These are phyloP conservation scores for Umbelopsis sp. DNA, from an alignment of 192 early-diverging fungal species.

Conservation along the genomic window DNA sequence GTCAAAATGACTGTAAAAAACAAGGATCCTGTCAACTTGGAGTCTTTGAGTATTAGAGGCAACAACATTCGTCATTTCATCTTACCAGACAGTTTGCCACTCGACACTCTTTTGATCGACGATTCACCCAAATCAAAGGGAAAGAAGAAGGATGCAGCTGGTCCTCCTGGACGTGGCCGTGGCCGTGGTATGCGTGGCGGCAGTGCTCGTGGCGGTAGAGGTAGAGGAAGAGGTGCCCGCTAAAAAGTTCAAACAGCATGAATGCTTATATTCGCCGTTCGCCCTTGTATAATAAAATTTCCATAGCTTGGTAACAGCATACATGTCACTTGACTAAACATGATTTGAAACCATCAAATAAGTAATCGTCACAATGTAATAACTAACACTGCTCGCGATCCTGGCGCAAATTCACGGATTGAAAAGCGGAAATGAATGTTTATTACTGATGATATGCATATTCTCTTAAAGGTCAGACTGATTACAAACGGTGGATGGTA, in stretches of 20 bases:
- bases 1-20: conserved; percentile 98
- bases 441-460: no score
- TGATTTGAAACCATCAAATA: no score
- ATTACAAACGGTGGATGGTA: no score
- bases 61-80: conserved; percentile 96
- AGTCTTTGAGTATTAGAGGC: conserved; percentile 93
- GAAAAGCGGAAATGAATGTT: no score
- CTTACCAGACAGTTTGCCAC: conserved; percentile 90
- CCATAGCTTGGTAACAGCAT: conserved; percentile 1
- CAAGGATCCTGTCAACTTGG: conserved; percentile 87
- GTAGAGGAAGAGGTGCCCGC: conserved; percentile 40
- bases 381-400: no score
- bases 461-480: no score
- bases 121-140: conserved; percentile 92
- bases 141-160: conserved; percentile 76
- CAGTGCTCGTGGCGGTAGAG: conserved; percentile 62
- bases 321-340: neutral
- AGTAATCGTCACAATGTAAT: no score
- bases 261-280: conserved; percentile 6
- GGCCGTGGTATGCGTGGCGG: conserved; percentile 78
- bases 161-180: conserved; percentile 60
- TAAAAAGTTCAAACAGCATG: conserved; percentile 26
- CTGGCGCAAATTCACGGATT: no score
- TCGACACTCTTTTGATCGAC: conserved; percentile 96
- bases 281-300: conserved; percentile 21